These are phyloP conservation scores for Kodamaea fungicola DNA, from an alignment of 1,139 yeast genomes.

Conservation along the genomic window DNA sequence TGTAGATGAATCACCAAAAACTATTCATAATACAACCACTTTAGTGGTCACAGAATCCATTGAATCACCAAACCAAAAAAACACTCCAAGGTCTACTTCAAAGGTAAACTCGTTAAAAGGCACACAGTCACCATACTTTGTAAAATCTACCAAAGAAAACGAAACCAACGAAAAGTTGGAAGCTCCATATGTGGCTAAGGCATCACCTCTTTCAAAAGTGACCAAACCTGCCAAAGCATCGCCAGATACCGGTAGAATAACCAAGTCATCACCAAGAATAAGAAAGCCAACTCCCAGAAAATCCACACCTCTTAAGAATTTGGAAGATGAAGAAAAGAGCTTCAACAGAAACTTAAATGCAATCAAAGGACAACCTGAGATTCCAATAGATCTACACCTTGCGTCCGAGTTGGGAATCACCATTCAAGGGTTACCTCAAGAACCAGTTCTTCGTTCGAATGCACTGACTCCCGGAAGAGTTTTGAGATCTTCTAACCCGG, in stretches of 20 bases:
- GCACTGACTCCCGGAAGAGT: constrained; percentile 8
- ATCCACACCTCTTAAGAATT: neutral
- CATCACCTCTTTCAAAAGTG: neutral
- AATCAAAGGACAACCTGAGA: constrained; percentile 12
- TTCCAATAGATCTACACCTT: constrained; percentile 14
- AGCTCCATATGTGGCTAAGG: neutral
- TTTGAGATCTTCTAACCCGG: constrained; percentile 11
- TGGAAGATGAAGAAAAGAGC: constrained; percentile 21
- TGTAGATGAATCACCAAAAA: constrained; percentile 1
- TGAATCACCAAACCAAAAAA: constrained; percentile 2
- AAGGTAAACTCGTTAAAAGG: constrained; percentile 1
- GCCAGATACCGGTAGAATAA: neutral
- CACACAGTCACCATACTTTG: neutral
- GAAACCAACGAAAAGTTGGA: too few relatives aligned
- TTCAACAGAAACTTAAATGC: constrained; percentile 20
- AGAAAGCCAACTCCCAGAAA: constrained; percentile 3
- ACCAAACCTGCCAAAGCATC: constrained; percentile 1
- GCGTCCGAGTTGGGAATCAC: constrained; percentile 29
- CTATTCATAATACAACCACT: neutral
- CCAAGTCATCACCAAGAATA: constrained; percentile 2
- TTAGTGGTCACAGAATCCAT: neutral
- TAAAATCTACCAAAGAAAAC: too few relatives aligned
- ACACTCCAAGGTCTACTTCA: neutral
- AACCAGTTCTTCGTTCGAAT: constrained; percentile 9
- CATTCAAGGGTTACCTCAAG: constrained; percentile 17